Conservation (phyloP, 768 basidiomycete genomes). For the Auriscalpium vulgare region DNA sequence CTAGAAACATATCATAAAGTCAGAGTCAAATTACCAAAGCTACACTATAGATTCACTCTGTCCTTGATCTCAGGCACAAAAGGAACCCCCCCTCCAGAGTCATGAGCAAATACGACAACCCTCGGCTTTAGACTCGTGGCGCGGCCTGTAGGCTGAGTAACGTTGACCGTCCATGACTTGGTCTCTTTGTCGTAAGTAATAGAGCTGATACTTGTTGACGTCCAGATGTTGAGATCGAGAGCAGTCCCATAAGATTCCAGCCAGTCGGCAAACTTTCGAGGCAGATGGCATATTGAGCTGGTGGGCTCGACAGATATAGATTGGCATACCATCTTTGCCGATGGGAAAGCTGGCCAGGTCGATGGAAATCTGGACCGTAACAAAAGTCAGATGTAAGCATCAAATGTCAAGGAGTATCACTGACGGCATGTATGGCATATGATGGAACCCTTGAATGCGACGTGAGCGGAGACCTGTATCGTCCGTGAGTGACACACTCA, state of each 20-base stretch:
- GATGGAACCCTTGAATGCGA: constrained; percentile 34
- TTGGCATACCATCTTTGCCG: constrained; percentile 38
- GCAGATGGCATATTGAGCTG: neutral
- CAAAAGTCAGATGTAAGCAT: neutral
- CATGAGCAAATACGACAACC: constrained; percentile 52
- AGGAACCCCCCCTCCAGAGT: constrained; percentile 39
- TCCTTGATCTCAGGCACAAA: constrained; percentile 39
- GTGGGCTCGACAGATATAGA: neutral
- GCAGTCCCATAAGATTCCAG: constrained; percentile 52
- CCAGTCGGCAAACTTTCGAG: constrained; percentile 52
- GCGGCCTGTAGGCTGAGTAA: constrained; percentile 24
- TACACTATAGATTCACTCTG: constrained; percentile 21
- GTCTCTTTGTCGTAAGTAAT: constrained; percentile 30
- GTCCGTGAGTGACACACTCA: constrained; percentile 4
- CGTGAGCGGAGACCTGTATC: too few species aligned
- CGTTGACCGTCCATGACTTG: constrained; percentile 37
- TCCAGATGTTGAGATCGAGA: constrained; percentile 61
- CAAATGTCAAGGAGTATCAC: constrained; percentile 11
- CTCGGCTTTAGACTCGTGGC: constrained; percentile 32
- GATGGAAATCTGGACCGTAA: constrained; percentile 37
- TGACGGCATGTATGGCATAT: constrained; percentile 48
- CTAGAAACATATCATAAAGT: constrained; percentile 14
- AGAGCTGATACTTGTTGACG: constrained; percentile 34
- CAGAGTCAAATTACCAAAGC: neutral
- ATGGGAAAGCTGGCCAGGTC: constrained; percentile 46